Percentiles rank a stretch among this genome's conserved stretches.
phyloP scores from a whole-genome alignment of 768 basidiomycete genomes.

The Kwoniella dendrophila region DNA sequence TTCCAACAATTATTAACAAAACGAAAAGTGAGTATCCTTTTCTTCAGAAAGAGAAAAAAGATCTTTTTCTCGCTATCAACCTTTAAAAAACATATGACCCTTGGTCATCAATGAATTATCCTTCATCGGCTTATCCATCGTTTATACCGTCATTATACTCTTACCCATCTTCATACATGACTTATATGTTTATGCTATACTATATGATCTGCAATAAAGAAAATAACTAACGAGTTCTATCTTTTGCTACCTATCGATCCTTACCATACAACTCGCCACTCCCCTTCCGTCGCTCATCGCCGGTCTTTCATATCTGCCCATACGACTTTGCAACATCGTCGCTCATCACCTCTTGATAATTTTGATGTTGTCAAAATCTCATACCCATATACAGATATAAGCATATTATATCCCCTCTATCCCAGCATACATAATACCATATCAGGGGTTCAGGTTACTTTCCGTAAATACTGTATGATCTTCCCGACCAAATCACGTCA shows the following conservation, averaged over 20 bases:
- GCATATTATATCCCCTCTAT: too few relatives aligned
- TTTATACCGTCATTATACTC: not conserved
- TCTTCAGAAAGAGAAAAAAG: too few relatives aligned
- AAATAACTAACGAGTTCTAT: conserved; percentile 1
- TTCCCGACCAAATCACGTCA: not conserved
- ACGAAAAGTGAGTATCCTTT: not conserved
- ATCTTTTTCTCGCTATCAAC: too few relatives aligned
- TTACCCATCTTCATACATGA: not conserved
- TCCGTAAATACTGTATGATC: not conserved
- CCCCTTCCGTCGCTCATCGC: conserved; percentile 7
- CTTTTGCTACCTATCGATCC: not conserved
- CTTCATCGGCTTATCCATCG: not conserved
- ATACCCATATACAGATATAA: too few relatives aligned
- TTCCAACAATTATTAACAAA: too few relatives aligned
- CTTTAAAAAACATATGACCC: too few relatives aligned
- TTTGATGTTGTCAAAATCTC: too few relatives aligned
- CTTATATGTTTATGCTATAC: not conserved
- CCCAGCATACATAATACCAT: not conserved
- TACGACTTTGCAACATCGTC: too few relatives aligned
- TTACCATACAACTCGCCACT: conserved; percentile 2
- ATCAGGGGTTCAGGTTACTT: not conserved
- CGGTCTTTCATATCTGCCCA: not conserved
- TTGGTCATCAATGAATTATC: too few relatives aligned
- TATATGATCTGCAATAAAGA: not conserved
- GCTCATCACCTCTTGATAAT: too few relatives aligned